These are phyloP conservation scores for Cucumis cinereus DNA, from an alignment of 306 rosid species.

Conservation along the genomic window DNA sequence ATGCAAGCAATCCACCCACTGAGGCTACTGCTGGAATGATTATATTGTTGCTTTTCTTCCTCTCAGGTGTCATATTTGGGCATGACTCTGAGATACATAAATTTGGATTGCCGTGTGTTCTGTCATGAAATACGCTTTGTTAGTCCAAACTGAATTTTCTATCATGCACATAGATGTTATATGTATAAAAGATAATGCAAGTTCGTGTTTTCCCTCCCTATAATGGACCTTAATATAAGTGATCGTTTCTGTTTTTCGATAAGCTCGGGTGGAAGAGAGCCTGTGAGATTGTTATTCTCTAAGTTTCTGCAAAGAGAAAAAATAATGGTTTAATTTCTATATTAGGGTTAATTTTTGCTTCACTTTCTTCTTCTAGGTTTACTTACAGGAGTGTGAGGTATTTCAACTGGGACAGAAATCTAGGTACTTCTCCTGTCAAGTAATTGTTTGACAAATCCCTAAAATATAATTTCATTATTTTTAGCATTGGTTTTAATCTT, in stretches of 20 bases:
- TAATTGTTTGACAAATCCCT: slow-evolving; percentile 6
- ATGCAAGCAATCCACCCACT: slow-evolving; percentile 29
- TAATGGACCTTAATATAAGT: too few relatives aligned
- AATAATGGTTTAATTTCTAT: not conserved
- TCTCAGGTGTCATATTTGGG: too few relatives aligned
- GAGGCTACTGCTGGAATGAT: slow-evolving; percentile 32
- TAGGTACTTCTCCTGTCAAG: not conserved
- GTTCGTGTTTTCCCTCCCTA: too few relatives aligned
- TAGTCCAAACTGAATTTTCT: too few relatives aligned
- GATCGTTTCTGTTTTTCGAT: too few relatives aligned
- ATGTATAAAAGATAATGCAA: too few relatives aligned
- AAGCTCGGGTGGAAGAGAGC: not conserved
- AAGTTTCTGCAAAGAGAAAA: not conserved
- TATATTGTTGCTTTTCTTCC: too few relatives aligned
- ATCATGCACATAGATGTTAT: too few relatives aligned
- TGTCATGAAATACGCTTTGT: not conserved
- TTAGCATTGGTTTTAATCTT: not conserved
- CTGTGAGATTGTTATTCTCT: not conserved
- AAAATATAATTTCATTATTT: not conserved
- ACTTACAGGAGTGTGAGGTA: not conserved
- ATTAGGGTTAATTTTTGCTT: not conserved
- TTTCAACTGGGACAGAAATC: not conserved
- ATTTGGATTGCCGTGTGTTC: too few relatives aligned
- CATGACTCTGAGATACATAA: too few relatives aligned
- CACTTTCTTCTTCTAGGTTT: not conserved